Evolutionary conservation across 768 basidiomycete species (phyloP).

Genomic region (Collybiopsis confluens): DNA sequence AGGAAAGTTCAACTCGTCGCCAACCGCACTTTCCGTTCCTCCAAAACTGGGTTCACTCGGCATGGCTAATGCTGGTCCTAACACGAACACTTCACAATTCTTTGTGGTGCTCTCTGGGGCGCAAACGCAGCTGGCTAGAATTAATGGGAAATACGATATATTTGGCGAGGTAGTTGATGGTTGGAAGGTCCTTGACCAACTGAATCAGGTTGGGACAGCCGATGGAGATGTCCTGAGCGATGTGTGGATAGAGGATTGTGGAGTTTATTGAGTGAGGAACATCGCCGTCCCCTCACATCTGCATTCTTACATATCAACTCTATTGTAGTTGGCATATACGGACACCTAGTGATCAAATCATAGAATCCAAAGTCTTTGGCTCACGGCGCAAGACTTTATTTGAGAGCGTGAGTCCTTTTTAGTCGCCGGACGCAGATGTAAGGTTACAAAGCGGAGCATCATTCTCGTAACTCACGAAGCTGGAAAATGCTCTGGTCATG

Average conservation of each 20-base stretch:
- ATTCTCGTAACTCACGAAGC: no score
- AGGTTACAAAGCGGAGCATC: no score
- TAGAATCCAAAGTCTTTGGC: no score
- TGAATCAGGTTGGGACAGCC: conserved; percentile 1
- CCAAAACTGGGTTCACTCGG: conserved; percentile 4
- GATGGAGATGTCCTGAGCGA: conserved; percentile 1
- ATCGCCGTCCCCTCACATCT: no score
- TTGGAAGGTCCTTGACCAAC: not conserved
- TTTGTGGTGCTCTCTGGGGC: conserved; percentile 1
- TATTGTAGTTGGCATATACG: no score
- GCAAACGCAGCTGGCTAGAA: not conserved
- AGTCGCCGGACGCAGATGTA: no score
- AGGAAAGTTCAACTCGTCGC: not conserved
- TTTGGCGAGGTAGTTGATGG: conserved; percentile 4
- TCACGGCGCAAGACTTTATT: no score
- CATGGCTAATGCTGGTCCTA: not conserved
- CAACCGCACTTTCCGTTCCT: not conserved
- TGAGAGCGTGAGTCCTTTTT: no score
- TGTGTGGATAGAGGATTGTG: conserved; percentile 4
- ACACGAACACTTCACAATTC: conserved; percentile 1
- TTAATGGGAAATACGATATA: conserved; percentile 2
- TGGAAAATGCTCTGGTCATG: no score
- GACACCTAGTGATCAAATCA: no score
- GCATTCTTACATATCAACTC: no score
- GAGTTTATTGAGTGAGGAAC: not conserved